These are phyloP conservation scores for Carex kokanica DNA, from an alignment of 176 grass and related monocot species.

Conservation along the genomic window DNA sequence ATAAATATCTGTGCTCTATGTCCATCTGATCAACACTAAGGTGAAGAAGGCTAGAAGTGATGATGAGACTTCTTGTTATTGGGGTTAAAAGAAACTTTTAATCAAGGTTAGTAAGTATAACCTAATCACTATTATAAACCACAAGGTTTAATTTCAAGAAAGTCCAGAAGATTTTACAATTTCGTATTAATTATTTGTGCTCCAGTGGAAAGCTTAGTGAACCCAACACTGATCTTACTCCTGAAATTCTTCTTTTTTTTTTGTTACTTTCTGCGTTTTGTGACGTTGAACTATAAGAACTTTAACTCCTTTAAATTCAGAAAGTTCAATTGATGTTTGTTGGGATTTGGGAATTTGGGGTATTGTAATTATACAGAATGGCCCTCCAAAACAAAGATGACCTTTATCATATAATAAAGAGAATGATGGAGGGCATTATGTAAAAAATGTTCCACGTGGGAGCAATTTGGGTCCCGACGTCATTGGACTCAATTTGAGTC, in stretches of 20 bases:
- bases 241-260: not conserved
- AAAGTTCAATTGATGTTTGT: not conserved
- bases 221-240: not conserved
- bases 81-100: not conserved
- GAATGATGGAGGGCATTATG: too few relatives aligned
- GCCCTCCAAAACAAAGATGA: too few relatives aligned
- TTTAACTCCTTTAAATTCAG: too few relatives aligned
- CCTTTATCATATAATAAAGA: not conserved
- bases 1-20: slow-evolving; percentile 34
- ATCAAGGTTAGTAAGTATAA: not conserved
- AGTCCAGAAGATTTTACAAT: not conserved
- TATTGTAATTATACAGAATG: too few relatives aligned
- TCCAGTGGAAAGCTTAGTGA: not conserved
- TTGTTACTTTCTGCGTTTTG: not conserved
- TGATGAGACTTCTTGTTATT: not conserved
- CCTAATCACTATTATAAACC: not conserved
- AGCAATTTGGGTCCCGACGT: too few relatives aligned
- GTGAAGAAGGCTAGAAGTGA: not conserved
- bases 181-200: not conserved
- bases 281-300: not conserved
- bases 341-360: not conserved
- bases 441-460: too few relatives aligned
- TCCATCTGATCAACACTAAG: slow-evolving; percentile 1
- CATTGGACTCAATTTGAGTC: too few relatives aligned
- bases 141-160: not conserved